phyloP scores from a whole-genome alignment of 805 yeast species.

The Starmerella sp. region DNA sequence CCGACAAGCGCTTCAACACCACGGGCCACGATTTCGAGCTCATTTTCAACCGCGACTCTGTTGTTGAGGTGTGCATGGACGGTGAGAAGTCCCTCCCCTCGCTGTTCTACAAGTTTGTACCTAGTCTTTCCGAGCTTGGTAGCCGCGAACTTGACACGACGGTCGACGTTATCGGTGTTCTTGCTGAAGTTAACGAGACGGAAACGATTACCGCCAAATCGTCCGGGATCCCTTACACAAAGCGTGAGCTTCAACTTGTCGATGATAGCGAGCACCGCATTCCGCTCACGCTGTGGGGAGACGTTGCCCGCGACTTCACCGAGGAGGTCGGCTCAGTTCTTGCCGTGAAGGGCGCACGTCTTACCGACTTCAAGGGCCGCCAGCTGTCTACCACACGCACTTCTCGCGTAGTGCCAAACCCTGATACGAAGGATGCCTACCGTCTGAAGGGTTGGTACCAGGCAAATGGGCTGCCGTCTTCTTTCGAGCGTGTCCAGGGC shows the following conservation, averaged over 20 bases:
- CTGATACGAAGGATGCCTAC: slow-evolving; percentile 82
- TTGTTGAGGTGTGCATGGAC: slow-evolving; percentile 52
- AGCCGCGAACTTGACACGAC: slow-evolving; percentile 41
- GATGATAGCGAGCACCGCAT: slow-evolving; percentile 73
- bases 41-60: slow-evolving; percentile 65
- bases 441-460: slow-evolving; percentile 92
- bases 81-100: slow-evolving; percentile 51
- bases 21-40: slow-evolving; percentile 84
- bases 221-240: slow-evolving; percentile 83
- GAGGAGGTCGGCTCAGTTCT: slow-evolving; percentile 54
- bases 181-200: slow-evolving; percentile 63
- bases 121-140: slow-evolving; percentile 45
- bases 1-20: slow-evolving; percentile 77
- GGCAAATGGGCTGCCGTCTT: slow-evolving; percentile 35
- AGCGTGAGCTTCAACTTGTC: slow-evolving; percentile 78
- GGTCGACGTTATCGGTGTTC: slow-evolving; percentile 79
- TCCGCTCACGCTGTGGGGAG: slow-evolving; percentile 81
- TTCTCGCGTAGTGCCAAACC: slow-evolving; percentile 66
- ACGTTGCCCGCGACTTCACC: slow-evolving; percentile 66
- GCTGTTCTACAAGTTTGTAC: slow-evolving; percentile 62
- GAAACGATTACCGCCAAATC: slow-evolving; percentile 73
- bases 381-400: slow-evolving; percentile 68
- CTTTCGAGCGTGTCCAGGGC: slow-evolving; percentile 7
- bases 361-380: slow-evolving; percentile 81
- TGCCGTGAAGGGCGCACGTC: slow-evolving; percentile 83